Base-by-base conservation (phyloP, 345 rosid genomes). In the Pugionium cornutum region DNA sequence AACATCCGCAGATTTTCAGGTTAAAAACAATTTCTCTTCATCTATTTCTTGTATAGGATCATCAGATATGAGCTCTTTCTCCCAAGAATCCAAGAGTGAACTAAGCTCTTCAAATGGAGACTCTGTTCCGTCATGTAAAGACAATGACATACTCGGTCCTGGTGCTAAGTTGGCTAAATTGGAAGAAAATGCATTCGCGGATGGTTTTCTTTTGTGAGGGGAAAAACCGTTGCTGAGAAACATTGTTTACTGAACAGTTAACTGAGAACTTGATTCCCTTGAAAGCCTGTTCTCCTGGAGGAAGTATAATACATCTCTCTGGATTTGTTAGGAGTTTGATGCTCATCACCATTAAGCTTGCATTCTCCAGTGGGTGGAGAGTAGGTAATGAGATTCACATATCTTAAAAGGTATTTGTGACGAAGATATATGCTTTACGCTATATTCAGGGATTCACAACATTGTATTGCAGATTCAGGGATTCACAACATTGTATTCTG, bases 41-140 rank as follows among this genome's bases (percentile, higher is more conserved):
- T 65, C 76, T 35, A 25, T 51, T 36, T 66, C 50, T 52, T 67
- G 64, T 46, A 46, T 41, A 34, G 68, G 39, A 67, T 73, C 73
- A 66, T 59, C 77, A 53, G 67, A 73, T 73, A 31, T 73, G 28
- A 66, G 72, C 46, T 73, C 64, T 2, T 54, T 73, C 72, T 5
- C 72, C 4, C 64, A 60, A 60, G 72, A 66, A 66, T 64, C 33
- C 43, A 73, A 73, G 50, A 53, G 27, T 37, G 72, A 39, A 52
- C 77, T 33, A 33, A 64, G 41, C 60, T 48, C 47, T 2, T 4
- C 5, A 27, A 57, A 56, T 36, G 40, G 9, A 63, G 69, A 41
- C 53, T 30, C 8, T 28, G 8, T 9, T 57, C 37, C 28, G 47
- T 43, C 34, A 6, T 29, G 70, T 27, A 64, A 29, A 32, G 4